A percentile compares a stretch with the other conserved stretches of the same genome.
phyloP scores from a whole-genome alignment of 2,329 filamentous ascomycete species.

The Xenoacremonium recifei region DNA sequence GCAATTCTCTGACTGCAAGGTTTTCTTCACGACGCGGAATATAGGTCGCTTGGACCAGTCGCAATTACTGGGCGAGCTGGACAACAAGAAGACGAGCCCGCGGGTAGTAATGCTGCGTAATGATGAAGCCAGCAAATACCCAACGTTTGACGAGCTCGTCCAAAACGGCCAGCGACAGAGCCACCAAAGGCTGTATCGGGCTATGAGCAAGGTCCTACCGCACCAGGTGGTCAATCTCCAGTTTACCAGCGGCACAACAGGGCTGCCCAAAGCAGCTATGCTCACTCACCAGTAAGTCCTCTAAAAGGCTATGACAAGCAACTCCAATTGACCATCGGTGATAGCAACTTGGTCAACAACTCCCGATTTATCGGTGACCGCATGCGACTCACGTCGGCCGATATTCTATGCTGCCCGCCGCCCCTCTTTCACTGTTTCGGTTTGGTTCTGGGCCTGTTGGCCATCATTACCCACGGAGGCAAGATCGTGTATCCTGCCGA shows the following conservation, averaged over 20 bases:
- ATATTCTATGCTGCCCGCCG: constrained; percentile 77
- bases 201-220: constrained; percentile 55
- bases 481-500: constrained; percentile 76
- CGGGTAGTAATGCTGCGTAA: constrained; percentile 62
- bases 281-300: constrained; percentile 63
- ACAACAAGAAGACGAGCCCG: constrained; percentile 41
- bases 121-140: constrained; percentile 47
- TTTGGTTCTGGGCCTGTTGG: constrained; percentile 72
- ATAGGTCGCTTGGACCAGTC: constrained; percentile 67
- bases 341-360: constrained; percentile 62
- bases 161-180: constrained; percentile 47
- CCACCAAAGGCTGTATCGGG: constrained; percentile 49
- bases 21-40: constrained; percentile 69
- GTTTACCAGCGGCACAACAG: constrained; percentile 75
- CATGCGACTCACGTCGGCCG: constrained; percentile 64
- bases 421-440: constrained; percentile 87
- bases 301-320: neutral
- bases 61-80: constrained; percentile 55
- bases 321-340: constrained; percentile 4
- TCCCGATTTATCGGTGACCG: constrained; percentile 71
- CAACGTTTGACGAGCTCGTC: constrained; percentile 60
- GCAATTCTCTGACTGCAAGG: constrained; percentile 67
- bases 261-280: constrained; percentile 72
- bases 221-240: constrained; percentile 72
- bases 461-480: constrained; percentile 69